A percentile compares a stretch with the other conserved stretches of the same genome.
phyloP scores from a whole-genome alignment of 2,329 filamentous ascomycete species.

The Zarea fungicola region DNA sequence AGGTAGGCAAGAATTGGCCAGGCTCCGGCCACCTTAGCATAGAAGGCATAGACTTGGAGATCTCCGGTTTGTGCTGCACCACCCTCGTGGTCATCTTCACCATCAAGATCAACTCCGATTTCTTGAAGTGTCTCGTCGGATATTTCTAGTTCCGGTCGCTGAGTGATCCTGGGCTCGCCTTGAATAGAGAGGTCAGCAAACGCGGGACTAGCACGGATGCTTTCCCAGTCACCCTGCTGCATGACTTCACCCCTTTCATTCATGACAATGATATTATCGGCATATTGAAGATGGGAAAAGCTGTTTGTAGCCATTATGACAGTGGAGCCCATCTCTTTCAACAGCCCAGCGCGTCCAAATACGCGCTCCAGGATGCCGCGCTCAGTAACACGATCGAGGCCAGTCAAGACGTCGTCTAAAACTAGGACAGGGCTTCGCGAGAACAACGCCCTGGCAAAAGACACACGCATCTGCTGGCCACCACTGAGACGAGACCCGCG shows the following conservation, averaged over 20 bases:
- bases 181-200: background rate
- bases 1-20: slow-evolving; percentile 15
- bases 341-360: slow-evolving; percentile 27
- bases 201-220: background rate
- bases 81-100: slow-evolving; percentile 7
- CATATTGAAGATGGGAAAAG: slow-evolving; percentile 19
- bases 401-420: slow-evolving; percentile 29
- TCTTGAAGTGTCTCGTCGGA: slow-evolving; percentile 16
- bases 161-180: background rate
- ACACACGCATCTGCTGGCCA: slow-evolving; percentile 22
- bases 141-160: slow-evolving; percentile 6
- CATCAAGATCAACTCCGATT: slow-evolving; percentile 3
- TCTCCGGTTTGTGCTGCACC: slow-evolving; percentile 14
- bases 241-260: slow-evolving; percentile 17
- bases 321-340: slow-evolving; percentile 19
- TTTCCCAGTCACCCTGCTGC: slow-evolving; percentile 16
- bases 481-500: slow-evolving; percentile 22
- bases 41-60: slow-evolving; percentile 16
- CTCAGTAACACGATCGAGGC: slow-evolving; percentile 33
- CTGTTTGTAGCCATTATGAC: slow-evolving; percentile 19
- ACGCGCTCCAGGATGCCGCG: slow-evolving; percentile 30
- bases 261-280: slow-evolving; percentile 21
- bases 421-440: slow-evolving; percentile 21
- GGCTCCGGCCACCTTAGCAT: slow-evolving; percentile 15
- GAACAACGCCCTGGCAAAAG: slow-evolving; percentile 22